Evolutionary conservation across 2,329 filamentous ascomycete species (phyloP).

Genomic region (Colletotrichum simmondsii): DNA sequence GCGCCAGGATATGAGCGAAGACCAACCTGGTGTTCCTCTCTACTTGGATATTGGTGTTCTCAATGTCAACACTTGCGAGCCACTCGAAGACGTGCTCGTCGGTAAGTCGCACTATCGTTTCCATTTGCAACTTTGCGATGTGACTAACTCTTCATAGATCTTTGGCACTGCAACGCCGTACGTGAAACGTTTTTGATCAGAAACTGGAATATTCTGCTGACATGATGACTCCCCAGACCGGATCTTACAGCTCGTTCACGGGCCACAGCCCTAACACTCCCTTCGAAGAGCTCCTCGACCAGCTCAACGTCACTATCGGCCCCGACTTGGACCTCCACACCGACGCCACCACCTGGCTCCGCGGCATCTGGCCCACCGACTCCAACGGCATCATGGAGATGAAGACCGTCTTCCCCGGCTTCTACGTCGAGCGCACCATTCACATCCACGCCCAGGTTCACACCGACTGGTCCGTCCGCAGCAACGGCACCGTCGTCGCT

Average conservation of each 20-base stretch:
- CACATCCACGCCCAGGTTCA: slow-evolving; percentile 60
- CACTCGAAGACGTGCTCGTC: slow-evolving; percentile 9
- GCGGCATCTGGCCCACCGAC: slow-evolving; percentile 37
- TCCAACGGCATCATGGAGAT: slow-evolving; percentile 46
- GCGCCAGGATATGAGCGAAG: slow-evolving; percentile 57
- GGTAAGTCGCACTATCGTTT: too few relatives aligned
- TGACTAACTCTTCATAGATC: too few relatives aligned
- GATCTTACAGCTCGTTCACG: slow-evolving; percentile 28
- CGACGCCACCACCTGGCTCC: slow-evolving; percentile 26
- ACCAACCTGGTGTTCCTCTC: slow-evolving; percentile 52
- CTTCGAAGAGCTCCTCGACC: slow-evolving; percentile 23
- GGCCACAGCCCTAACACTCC: slow-evolving; percentile 14
- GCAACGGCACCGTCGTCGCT: slow-evolving; percentile 29
- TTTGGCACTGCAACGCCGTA: slow-evolving; percentile 31
- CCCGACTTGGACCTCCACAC: slow-evolving; percentile 24
- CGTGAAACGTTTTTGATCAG: too few relatives aligned
- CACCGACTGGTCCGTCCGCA: slow-evolving; percentile 43
- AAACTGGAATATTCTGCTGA: too few relatives aligned
- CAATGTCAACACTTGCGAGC: slow-evolving; percentile 37
- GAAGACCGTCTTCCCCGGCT: slow-evolving; percentile 55
- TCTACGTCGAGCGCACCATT: slow-evolving; percentile 56
- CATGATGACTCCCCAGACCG: too few relatives aligned
- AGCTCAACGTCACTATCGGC: slow-evolving; percentile 29
- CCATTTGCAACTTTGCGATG: too few relatives aligned
- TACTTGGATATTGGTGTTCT: slow-evolving; percentile 42